A percentile compares a stretch with the other conserved stretches of the same genome.
phyloP scores from a whole-genome alignment of 352 stramenopile genomes.

The Phytophthora colocasiae region DNA sequence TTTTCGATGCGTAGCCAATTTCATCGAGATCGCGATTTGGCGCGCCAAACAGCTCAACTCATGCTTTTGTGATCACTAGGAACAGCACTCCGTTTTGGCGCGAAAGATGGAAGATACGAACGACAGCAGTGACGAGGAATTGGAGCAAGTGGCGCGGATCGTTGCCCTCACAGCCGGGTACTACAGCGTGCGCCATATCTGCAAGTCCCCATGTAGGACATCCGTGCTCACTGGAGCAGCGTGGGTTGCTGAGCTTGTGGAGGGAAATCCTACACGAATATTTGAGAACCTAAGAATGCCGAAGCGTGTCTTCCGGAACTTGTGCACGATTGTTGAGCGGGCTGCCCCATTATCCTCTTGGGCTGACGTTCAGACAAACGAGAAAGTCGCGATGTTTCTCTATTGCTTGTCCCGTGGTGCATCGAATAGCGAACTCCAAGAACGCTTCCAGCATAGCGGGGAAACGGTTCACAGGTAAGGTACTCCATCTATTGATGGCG shows the following conservation, averaged over 20 bases:
- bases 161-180: not conserved
- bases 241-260: slow-evolving; percentile 8
- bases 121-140: not conserved
- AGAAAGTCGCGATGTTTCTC: slow-evolving; percentile 19
- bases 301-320: not conserved
- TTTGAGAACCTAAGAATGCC: slow-evolving; percentile 20
- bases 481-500: not conserved
- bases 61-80: too few relatives aligned
- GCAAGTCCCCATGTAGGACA: not conserved
- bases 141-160: not conserved
- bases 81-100: not conserved
- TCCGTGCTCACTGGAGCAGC: slow-evolving; percentile 5
- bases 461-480: slow-evolving; percentile 17
- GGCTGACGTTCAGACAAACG: not conserved
- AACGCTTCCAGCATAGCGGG: slow-evolving; percentile 27
- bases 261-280: slow-evolving; percentile 6
- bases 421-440: slow-evolving; percentile 21
- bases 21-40: too few relatives aligned
- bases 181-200: not conserved
- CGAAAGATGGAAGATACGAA: not conserved
- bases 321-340: not conserved
- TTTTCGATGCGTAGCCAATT: too few relatives aligned
- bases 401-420: slow-evolving; percentile 8
- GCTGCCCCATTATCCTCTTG: not conserved
- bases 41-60: too few relatives aligned